Base-by-base conservation (phyloP, 306 rosid species). In the Prunus dulcis region DNA sequence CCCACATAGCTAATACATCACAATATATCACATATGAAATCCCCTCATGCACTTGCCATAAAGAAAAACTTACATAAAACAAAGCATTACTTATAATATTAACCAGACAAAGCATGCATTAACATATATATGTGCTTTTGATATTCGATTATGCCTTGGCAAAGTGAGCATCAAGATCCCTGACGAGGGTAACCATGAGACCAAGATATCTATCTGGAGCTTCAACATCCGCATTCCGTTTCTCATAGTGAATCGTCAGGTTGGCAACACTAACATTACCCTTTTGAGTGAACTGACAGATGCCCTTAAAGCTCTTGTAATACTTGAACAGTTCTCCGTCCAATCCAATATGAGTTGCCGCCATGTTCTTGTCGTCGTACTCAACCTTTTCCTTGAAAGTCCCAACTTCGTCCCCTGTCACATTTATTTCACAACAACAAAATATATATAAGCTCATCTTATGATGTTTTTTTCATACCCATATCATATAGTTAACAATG, bases 371-470 rank as follows among this genome's bases (percentile, higher is more conserved):
- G 0, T 75, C 84, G 22, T 86, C 84, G 0, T 62, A 52, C 53
- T 86, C 86, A 6, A 76, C 78, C 68, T 19, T 80, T 64, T 86
- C 89, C 67, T 83, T 86, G 78, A 75, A 71, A 8, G 23, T 22
- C 3, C 63, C 83, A 14, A 27, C 11, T 4, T 64, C 64, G 1
- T 84, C 87, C 3, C 81, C 87, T 86, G 18, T 9, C 34, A 50
- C 55, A 51, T 28, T 60, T 12, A 25, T 60, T 60, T 25, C 38
- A 25, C 18, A 10, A 56, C 27, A 56, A 22, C 14, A 56, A 56
- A 0, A 30, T 4, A 4, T 10, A 56, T 10, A 20, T 34, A 34
- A 34, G 41, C 41, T 34, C 41, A 6, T 6, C 41, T 6, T 34
- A 34, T 34, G 38, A 32, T 32, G 38, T 32, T 4, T 4, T 32